Evolutionary conservation across 805 yeast species (phyloP).

Genomic region (Starmerella roubikii): DNA sequence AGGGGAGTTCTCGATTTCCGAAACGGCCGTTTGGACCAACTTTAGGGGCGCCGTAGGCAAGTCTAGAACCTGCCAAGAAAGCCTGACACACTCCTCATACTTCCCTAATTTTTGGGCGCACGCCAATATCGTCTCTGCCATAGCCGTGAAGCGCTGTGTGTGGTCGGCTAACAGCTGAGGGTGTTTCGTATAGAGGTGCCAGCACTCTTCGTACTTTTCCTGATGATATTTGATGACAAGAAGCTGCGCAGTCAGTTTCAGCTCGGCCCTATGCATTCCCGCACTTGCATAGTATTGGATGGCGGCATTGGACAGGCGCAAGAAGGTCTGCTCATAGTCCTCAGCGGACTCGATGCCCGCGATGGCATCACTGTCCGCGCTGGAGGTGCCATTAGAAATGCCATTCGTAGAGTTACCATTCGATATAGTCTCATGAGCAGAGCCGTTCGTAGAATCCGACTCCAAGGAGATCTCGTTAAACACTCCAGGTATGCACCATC

Average conservation of each 20-base stretch:
- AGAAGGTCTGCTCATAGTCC: conserved; percentile 32
- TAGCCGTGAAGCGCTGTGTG: conserved; percentile 28
- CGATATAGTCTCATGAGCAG: too few species aligned
- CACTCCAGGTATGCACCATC: conserved; percentile 24
- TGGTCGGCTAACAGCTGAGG: conserved; percentile 1
- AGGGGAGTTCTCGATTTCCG: not conserved
- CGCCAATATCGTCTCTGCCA: conserved; percentile 52
- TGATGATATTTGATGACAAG: conserved; percentile 51
- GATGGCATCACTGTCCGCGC: conserved; percentile 15
- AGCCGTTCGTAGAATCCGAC: not conserved
- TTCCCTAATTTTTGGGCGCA: conserved; percentile 35
- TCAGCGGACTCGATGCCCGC: conserved; percentile 20
- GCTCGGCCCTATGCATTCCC: conserved; percentile 50
- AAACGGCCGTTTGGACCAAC: not conserved
- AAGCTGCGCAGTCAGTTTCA: conserved; percentile 62
- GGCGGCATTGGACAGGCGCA: conserved; percentile 42
- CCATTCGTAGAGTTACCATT: too few species aligned
- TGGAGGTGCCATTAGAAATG: not conserved
- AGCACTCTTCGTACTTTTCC: conserved; percentile 45
- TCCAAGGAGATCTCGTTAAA: conserved; percentile 22
- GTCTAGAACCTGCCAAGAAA: conserved; percentile 21
- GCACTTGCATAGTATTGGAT: conserved; percentile 40
- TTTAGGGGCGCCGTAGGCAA: not conserved
- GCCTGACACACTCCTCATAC: conserved; percentile 21
- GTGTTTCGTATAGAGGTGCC: conserved; percentile 34